Evolutionary conservation across 2,329 filamentous ascomycete genomes (phyloP).

Genomic region (Ophiosphaerella narmari): DNA sequence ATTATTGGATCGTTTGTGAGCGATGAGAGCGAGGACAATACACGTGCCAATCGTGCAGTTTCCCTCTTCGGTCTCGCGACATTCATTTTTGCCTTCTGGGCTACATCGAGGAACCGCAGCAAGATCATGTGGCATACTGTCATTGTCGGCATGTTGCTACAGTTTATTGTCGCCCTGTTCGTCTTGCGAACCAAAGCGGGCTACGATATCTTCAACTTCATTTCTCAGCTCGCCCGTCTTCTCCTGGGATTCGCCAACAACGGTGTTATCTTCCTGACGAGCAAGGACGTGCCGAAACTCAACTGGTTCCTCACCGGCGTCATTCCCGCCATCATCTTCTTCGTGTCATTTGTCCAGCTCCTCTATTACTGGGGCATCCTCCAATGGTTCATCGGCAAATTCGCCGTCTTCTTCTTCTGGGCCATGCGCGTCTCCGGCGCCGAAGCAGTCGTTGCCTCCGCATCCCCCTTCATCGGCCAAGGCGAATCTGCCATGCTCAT

Average conservation of each 20-base stretch:
- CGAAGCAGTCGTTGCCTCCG: conserved; percentile 90
- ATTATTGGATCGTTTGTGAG: conserved; percentile 79
- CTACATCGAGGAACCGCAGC: conserved; percentile 71
- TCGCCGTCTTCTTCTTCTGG: conserved; percentile 92
- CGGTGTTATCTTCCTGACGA: conserved; percentile 75
- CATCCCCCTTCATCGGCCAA: conserved; percentile 92
- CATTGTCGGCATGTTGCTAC: conserved; percentile 84
- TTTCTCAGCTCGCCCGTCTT: conserved; percentile 73
- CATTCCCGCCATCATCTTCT: conserved; percentile 94
- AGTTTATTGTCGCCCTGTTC: conserved; percentile 88
- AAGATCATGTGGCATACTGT: conserved; percentile 60
- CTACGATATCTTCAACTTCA: conserved; percentile 88
- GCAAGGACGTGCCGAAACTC: conserved; percentile 47
- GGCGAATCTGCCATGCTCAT: conserved; percentile 94
- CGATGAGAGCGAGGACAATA: conserved; percentile 74
- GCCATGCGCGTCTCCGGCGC: conserved; percentile 83
- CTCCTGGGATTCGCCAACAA: conserved; percentile 76
- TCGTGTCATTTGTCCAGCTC: conserved; percentile 88
- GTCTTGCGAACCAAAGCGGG: conserved; percentile 80
- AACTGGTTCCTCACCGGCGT: conserved; percentile 77
- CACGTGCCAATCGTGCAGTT: conserved; percentile 75
- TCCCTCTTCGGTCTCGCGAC: conserved; percentile 79
- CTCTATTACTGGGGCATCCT: conserved; percentile 79
- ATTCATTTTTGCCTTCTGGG: conserved; percentile 69
- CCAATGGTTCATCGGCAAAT: conserved; percentile 89